Conservation (phyloP, 164 flowering plant species). For the Warburgia ugandensis region DNA sequence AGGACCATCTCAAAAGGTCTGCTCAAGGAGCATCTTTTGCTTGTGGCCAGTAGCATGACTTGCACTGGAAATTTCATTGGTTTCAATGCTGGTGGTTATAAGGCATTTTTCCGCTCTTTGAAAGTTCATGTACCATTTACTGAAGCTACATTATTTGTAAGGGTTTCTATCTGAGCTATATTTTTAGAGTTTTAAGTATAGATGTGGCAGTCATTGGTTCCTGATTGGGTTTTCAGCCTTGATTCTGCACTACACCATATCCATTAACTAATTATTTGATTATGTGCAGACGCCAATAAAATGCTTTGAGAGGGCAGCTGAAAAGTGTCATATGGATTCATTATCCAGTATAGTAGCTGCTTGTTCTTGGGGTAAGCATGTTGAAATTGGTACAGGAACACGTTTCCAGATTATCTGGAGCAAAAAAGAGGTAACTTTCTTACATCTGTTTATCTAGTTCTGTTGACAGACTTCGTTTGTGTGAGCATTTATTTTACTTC, state of each 20-base stretch:
- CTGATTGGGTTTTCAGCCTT: background rate
- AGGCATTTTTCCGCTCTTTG: slow-evolving; percentile 58
- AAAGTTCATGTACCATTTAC: slow-evolving; percentile 84
- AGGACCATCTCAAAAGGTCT: slow-evolving; percentile 80
- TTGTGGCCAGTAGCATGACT: slow-evolving; percentile 83
- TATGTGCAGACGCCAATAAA: slow-evolving; percentile 59
- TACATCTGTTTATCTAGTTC: no score
- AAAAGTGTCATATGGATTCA: slow-evolving; percentile 66
- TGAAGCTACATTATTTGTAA: slow-evolving; percentile 85
- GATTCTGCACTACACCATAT: background rate
- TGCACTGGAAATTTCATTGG: slow-evolving; percentile 76
- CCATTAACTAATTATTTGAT: background rate
- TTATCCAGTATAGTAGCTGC: slow-evolving; percentile 80
- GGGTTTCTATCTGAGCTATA: slow-evolving; percentile 12
- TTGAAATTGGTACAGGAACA: slow-evolving; percentile 83
- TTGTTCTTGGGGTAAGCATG: slow-evolving; percentile 94
- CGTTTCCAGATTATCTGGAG: slow-evolving; percentile 72
- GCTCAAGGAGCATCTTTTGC: slow-evolving; percentile 73
- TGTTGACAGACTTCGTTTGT: background rate
- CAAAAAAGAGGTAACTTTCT: slow-evolving; percentile 44
- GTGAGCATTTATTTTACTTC: background rate
- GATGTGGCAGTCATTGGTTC: no score
- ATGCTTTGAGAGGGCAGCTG: slow-evolving; percentile 93
- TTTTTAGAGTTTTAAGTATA: background rate
- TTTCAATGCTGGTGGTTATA: slow-evolving; percentile 75